Evolutionary conservation across 2,329 filamentous ascomycete species (phyloP), one percentile per base, ranked within the genome.

Genomic region (Eutypella sp.): DNA sequence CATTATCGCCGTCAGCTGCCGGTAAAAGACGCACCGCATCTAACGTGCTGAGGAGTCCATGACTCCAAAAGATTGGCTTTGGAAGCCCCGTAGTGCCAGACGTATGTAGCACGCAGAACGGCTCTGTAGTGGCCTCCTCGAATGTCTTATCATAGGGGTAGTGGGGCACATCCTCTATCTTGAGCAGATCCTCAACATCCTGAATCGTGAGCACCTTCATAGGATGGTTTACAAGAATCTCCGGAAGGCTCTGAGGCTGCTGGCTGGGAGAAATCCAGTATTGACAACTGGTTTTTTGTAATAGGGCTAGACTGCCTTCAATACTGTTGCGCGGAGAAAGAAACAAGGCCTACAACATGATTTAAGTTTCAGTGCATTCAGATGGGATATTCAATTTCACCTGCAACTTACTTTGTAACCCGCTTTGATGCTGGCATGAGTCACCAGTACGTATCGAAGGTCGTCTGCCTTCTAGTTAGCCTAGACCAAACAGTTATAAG

Each of bases 81-180:
- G 68, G 69, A 0, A 68, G 45, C 2, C 70, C 69, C 2, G 70
- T 73, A 1, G 65, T 63, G 2, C 71, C 71, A 3, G 67, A 72
- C 0, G 70, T 71, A 41, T 73, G 70, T 1, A 71, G 44, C 22
- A 67, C 58, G 22, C 65, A 59, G 5, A 70, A 66, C 0, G 64
- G 62, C 1, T 70, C 67, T 24, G 62, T 49, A 0, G 50, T 51
- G 5, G 62, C 65, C 3, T 60, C 51, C 2, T 62, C 58, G n/a
- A 61, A 69, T 2, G 54, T 60, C 34, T 62, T 65, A 3, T 50
- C 54, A 43, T 66, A 70, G 0, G 47, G 48, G 22, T 61, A 68
- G 4, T 50, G 42, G 29, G 53, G 13, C 0, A 46, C 40, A 2
- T 40, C 22, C 2, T 52, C 42, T 4, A 51, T 39, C 5, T 57